These are phyloP conservation scores for Globisporangium okanoganense DNA, from an alignment of 352 stramenopile genomes.

Conservation along the genomic window DNA sequence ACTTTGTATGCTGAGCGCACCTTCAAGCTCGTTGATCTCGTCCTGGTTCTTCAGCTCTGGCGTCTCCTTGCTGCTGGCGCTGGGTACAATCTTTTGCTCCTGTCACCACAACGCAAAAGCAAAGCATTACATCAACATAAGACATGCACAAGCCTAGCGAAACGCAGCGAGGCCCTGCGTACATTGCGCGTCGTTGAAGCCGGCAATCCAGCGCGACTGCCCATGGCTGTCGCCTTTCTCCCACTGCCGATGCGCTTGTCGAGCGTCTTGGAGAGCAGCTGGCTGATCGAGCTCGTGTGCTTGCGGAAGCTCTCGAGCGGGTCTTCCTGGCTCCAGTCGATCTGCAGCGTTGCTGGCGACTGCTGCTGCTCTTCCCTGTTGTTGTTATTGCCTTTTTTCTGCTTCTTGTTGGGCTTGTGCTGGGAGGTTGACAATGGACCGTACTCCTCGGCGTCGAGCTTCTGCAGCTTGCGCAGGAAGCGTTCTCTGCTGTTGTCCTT, in stretches of 20 bases:
- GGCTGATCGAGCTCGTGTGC: conserved; percentile 31
- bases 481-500: conserved; percentile 29
- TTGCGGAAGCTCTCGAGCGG: conserved; percentile 28
- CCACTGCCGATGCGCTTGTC: conserved; percentile 15
- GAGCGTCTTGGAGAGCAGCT: conserved; percentile 32
- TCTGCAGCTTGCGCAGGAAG: conserved; percentile 36
- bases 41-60: conserved; percentile 24
- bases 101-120: background rate
- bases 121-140: background rate
- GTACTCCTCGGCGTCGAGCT: conserved; percentile 49
- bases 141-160: background rate
- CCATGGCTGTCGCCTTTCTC: conserved; percentile 6
- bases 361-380: background rate
- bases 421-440: background rate
- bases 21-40: conserved; percentile 51
- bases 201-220: background rate
- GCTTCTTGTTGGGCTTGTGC: conserved; percentile 20
- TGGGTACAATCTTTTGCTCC: conserved; percentile 3
- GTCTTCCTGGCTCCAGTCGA: conserved; percentile 26
- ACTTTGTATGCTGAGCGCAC: no score
- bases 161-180: background rate
- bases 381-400: conserved; percentile 17
- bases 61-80: conserved; percentile 4
- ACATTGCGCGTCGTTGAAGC: conserved; percentile 5
- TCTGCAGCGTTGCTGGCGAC: background rate